Conservation (phyloP, 306 rosid genomes). For the Myrica gale region DNA sequence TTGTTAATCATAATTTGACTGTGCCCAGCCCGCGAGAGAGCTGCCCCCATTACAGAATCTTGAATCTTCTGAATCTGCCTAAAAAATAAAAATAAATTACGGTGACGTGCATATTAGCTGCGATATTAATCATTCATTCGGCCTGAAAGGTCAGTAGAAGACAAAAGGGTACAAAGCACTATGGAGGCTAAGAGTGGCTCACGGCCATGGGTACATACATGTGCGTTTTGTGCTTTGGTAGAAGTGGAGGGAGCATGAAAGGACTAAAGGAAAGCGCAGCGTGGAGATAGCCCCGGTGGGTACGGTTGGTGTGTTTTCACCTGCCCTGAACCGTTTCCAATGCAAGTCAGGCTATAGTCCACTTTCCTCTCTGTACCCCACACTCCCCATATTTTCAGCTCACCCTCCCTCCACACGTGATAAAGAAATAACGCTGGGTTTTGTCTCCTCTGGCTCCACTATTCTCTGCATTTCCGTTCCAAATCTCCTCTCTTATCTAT, state of each 20-base stretch:
- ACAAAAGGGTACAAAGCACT: slow-evolving; percentile 24
- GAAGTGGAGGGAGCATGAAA: slow-evolving; percentile 26
- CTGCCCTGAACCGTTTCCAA: slow-evolving; percentile 40
- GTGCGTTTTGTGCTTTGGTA: slow-evolving; percentile 24
- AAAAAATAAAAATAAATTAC: neutral
- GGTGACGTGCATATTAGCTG: neutral
- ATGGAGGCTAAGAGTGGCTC: slow-evolving; percentile 24
- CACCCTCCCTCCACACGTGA: slow-evolving; percentile 26
- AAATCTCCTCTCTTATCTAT: slow-evolving; percentile 1
- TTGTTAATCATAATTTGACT: neutral
- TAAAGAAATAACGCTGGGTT: slow-evolving; percentile 15
- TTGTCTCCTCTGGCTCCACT: slow-evolving; percentile 22
- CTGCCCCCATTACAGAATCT: no score
- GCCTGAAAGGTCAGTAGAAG: neutral
- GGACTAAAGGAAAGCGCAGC: slow-evolving; percentile 8
- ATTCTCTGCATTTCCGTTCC: slow-evolving; percentile 8
- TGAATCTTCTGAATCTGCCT: neutral
- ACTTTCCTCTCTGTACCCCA: neutral
- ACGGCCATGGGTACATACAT: neutral
- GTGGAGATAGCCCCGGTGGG: slow-evolving; percentile 19
- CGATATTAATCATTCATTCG: neutral
- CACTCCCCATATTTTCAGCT: slow-evolving; percentile 21
- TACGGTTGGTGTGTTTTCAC: slow-evolving; percentile 38
- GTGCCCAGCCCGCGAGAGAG: neutral
- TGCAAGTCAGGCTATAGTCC: slow-evolving; percentile 20